Evolutionary conservation across 2,329 filamentous ascomycete species (phyloP), one percentile per base, ranked within the genome.

Genomic region (Fusarium irregulare): DNA sequence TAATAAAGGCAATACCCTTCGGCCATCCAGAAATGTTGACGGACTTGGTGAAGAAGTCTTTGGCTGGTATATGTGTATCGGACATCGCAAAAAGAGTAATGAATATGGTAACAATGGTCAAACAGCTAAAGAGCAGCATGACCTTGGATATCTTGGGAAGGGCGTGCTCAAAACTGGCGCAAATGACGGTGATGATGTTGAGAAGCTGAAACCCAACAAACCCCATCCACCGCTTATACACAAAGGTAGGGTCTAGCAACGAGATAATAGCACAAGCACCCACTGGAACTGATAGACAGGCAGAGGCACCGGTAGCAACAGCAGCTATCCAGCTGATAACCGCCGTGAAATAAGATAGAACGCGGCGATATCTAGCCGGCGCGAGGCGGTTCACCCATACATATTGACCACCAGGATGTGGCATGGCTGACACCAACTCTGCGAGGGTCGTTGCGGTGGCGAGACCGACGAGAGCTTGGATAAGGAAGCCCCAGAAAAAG

Each of bases 11-110:
- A 21, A 61, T 51, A 1, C 59, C 59, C 4, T 60, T 61, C 8
- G 55, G 59, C 59, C 59, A 61, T 2, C 59, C 59, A 2, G 59
- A 44, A 1, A 60, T 60, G 14, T 61, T 61, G 2, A 61, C 45
- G 1, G 45, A 60, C 7, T 18, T 44, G 20, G 56, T 51, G n/a
- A 61, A 61, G 9, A 51, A 60, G 4, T 50, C 34, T 4, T 51
- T 60, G 0, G 59, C 55, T 0, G 59, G 37, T 32, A 47, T 47
- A 18, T 27, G 42, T 12, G 55, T 44, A 7, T 60, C 44, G 1
- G 59, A 60, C 59, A 51, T 61, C 10, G 44, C 44, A 4, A 60
- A 45, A 1, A 61, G 37, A 0, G 59, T 61, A 12, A 61, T 40
- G 20, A 61, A 60, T 4, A 61, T 51, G 5, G 46, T 47, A 14